Evolutionary conservation across 257 asterid genomes (phyloP).

Genomic region (Nemophila menziesii): DNA sequence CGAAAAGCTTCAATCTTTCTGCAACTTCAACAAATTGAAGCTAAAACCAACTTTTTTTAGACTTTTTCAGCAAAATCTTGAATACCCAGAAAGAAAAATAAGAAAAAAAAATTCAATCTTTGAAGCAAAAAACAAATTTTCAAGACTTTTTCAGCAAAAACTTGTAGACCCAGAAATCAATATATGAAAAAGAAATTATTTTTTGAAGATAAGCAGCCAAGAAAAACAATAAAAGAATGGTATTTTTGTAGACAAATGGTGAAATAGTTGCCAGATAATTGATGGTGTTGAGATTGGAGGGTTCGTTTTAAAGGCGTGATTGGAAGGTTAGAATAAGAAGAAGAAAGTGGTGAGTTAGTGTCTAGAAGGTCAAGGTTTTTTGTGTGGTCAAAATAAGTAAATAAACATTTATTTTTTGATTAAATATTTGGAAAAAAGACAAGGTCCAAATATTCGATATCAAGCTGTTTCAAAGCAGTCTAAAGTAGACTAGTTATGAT

Average conservation of each 20-base stretch:
- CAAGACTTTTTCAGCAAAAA: background rate
- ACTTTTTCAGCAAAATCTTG: too few relatives aligned
- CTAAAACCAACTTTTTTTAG: background rate
- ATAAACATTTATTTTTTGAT: too few relatives aligned
- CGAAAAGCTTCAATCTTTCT: background rate
- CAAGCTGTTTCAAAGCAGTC: conserved; percentile 13
- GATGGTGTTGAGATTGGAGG: too few relatives aligned
- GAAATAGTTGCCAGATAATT: too few relatives aligned
- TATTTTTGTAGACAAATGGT: background rate
- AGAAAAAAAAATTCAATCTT: too few relatives aligned
- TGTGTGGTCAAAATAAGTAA: background rate
- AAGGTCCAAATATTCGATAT: too few relatives aligned
- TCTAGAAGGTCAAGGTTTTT: background rate
- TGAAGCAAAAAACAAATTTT: too few relatives aligned
- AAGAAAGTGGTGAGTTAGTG: background rate
- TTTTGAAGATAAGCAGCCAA: background rate
- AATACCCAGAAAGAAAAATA: background rate
- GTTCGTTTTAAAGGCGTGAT: background rate
- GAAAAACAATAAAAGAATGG: background rate
- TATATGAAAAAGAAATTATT: background rate
- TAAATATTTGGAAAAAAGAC: too few relatives aligned
- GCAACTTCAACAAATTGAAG: background rate
- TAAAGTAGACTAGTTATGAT: conserved; percentile 11
- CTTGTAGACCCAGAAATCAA: background rate
- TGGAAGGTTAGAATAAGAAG: background rate